A percentile compares a stretch with the other conserved stretches of the same genome.
These are phyloP conservation scores for Perkinsela sp. DNA, from an alignment of 208 protist genomes.

Conservation along the genomic window DNA sequence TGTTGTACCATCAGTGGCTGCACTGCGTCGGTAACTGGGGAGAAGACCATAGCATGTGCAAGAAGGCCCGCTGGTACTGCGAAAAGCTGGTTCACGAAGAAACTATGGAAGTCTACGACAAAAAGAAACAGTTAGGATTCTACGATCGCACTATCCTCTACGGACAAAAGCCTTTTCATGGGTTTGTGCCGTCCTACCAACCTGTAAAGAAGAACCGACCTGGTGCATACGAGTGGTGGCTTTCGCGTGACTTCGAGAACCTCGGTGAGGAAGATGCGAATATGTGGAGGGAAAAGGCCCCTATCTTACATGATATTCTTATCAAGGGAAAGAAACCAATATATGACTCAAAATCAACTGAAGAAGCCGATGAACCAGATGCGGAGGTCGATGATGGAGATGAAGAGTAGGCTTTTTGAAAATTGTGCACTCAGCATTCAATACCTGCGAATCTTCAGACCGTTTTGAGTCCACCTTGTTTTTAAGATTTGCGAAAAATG, in stretches of 20 bases:
- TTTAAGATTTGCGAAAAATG: too few species aligned
- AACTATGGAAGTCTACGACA: conserved; percentile 57
- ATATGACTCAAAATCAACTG: not conserved
- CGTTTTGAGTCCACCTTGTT: too few species aligned
- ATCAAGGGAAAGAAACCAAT: conserved; percentile 57
- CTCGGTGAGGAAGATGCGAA: conserved; percentile 32
- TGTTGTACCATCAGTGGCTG: conserved; percentile 61
- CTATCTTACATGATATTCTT: conserved; percentile 54
- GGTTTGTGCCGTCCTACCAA: conserved; percentile 57
- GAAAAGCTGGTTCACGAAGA: conserved; percentile 55
- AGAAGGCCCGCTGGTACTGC: conserved; percentile 64
- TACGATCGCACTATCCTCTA: conserved; percentile 57
- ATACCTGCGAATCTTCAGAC: too few species aligned
- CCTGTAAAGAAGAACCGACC: conserved; percentile 57
- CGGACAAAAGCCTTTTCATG: conserved; percentile 50
- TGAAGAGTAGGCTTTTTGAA: too few species aligned
- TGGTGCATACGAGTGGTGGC: conserved; percentile 59
- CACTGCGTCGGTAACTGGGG: conserved; percentile 67
- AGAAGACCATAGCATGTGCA: conserved; percentile 62
- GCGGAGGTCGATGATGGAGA: too few species aligned
- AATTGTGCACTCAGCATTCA: too few species aligned
- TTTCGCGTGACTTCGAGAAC: conserved; percentile 35
- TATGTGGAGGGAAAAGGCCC: conserved; percentile 45
- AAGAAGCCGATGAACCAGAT: too few species aligned
- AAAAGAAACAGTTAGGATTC: conserved; percentile 49